Base-by-base conservation (phyloP, 306 rosid species). In the Begonia fuchsioides region DNA sequence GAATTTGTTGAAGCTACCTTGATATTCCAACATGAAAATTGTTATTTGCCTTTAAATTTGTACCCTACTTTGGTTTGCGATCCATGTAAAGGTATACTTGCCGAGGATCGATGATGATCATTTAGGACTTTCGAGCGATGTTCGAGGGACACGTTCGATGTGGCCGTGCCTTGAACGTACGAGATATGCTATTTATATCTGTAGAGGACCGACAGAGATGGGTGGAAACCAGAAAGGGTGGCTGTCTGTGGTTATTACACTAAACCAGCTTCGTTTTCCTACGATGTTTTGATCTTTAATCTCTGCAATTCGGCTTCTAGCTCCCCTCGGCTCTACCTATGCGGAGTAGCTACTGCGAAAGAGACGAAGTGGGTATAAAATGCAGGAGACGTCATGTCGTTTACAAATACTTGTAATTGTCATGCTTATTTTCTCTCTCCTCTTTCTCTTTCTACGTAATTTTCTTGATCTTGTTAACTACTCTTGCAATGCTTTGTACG, bases 181-280 rank as follows among this genome's bases (percentile, higher is more conserved):
- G 72, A 66, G 60, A 43, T 76, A 50, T 88, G 96, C 54, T 72
- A 68, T 13, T 62, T 88, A 17, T 80, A 80, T 39, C 47, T 88
- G 19, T 80, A 88, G 74, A 70, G 93, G 57, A 71, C 32, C 2
- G 88, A 94, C 38, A 72, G 63, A 62, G 96, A 88, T 55, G 96
- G 96, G 12, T 88, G 96, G 96, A 62, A 47, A 16, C 83, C 78
- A 11, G 78, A 88, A 52, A 58, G 54, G 39, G 93, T 88, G 44
- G 70, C 82, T 40, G 73, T 83, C 32, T 61, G 20, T 35, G 71
- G 83, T 3, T 52, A 63, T 40, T 3, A 54, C 62, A 58, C 58
- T 2, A 63, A 11, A 18, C 56, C 96, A 2, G 63, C 57, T 44
- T 53, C 81, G 0, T 88, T 80, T 47, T 58, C 72, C 55, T 88